Conservation (phyloP, 768 basidiomycete species). For the Amanita pseudoporphyria region DNA sequence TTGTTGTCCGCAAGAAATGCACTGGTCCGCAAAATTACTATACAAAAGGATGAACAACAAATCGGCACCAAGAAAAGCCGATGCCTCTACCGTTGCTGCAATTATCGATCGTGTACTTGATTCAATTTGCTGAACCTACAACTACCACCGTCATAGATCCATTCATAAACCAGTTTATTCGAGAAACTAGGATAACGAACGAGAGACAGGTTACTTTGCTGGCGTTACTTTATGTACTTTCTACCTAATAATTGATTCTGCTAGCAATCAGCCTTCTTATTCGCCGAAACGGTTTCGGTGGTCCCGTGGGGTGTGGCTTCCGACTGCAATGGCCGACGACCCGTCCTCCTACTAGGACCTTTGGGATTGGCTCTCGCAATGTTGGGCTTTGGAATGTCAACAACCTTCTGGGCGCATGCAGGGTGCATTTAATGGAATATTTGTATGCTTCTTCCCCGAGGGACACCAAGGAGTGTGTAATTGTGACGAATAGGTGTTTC, state of each 20-base stretch:
- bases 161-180: conserved; percentile 28
- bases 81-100: conserved; percentile 24
- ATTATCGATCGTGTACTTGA: conserved; percentile 20
- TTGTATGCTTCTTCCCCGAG: not conserved
- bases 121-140: conserved; percentile 27
- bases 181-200: conserved; percentile 27
- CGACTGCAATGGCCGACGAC: conserved; percentile 33
- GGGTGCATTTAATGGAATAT: conserved; percentile 2
- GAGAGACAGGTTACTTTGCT: conserved; percentile 30
- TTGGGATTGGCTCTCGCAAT: conserved; percentile 29
- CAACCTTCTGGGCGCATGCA: conserved; percentile 21
- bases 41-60: not conserved
- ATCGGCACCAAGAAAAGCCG: not conserved
- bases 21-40: not conserved
- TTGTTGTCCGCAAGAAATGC: not conserved
- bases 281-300: conserved; percentile 31
- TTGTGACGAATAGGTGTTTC: conserved; percentile 9
- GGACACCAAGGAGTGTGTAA: conserved; percentile 25
- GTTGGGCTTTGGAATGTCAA: conserved; percentile 32
- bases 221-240: conserved; percentile 25
- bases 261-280: conserved; percentile 36
- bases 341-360: conserved; percentile 33
- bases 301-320: conserved; percentile 37
- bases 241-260: conserved; percentile 1
- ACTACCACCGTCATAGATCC: conserved; percentile 30